Evolutionary conservation across 2,329 filamentous ascomycete species (phyloP), one percentile per base, ranked within the genome.

Genomic region (Sphaerulina vaccinii): DNA sequence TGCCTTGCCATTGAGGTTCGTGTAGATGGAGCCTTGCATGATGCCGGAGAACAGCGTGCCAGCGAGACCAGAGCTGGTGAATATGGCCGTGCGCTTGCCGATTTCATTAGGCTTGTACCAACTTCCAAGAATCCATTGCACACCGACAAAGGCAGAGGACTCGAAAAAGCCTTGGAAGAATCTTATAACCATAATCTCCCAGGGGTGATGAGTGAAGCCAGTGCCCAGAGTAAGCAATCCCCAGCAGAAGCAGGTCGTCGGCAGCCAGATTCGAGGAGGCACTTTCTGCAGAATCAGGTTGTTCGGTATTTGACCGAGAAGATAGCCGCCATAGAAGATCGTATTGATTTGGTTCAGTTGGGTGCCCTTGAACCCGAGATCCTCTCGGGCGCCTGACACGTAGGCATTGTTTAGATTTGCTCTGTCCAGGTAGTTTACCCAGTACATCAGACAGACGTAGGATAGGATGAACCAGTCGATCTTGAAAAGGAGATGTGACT

Each of bases 261-360:
- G 59, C 10, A 65, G 36, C 55, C 81, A 86, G 55, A 80, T 73
- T n/a, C 82, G 75, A 2, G 83, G 84, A 43, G 77, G 77, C 54
- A 87, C 64, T 58, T 84, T 83, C 65, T 85, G 80, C 2, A 87
- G 73, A 2, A 81, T 81, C 7, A 85, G 65, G 60, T 84, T 84
- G 46, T 77, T 79, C 0, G 82, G 82, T 13, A 85, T 71, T 63
- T 86, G 82, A 1, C 83, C 82, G 3, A 85, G 65, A 0, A 74
- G 70, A 52, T 76, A 75, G 48, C 74, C 62, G 10, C 60, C 61
- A 23, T 62, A 64, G 38, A 65, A 65, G 8, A 64, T 62, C 3
- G 65, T 67, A 45, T 66, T 66, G 56, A 66, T 66, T 23, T 65
- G 62, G 57, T 79, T 81, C 32, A 77, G 69, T 61, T 80, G 73